A percentile compares a stretch with the other conserved stretches of the same genome.
Evolutionary conservation across 148 eudicot species (phyloP).

Genomic region (Hydrangea macrophylla): DNA sequence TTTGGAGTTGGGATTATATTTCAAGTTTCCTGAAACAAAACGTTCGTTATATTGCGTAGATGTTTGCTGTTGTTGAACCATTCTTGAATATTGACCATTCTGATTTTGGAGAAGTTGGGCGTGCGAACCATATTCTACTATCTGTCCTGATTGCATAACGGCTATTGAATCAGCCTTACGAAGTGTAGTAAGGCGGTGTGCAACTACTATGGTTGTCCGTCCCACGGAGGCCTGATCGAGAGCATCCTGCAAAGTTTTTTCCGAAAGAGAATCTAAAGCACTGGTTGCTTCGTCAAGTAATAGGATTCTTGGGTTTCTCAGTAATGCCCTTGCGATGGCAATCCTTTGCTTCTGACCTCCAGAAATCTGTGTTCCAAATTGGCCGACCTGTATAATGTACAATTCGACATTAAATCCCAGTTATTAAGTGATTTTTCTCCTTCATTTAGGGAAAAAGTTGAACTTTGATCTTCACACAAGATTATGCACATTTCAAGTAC

Average conservation of each 20-base stretch:
- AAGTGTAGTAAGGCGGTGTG: constrained; percentile 17
- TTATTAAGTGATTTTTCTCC: no score
- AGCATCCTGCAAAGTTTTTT: constrained; percentile 19
- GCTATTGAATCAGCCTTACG: constrained; percentile 13
- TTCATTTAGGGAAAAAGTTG: no score
- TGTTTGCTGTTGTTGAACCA: no score
- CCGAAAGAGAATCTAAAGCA: constrained; percentile 19
- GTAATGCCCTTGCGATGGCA: constrained; percentile 17
- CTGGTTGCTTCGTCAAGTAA: constrained; percentile 18
- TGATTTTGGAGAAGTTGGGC: constrained; percentile 2
- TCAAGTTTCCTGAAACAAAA: no score
- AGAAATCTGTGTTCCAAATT: constrained; percentile 16
- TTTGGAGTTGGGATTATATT: no score
- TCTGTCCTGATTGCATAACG: constrained; percentile 10
- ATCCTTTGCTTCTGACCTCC: constrained; percentile 22
- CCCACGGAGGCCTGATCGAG: constrained; percentile 17
- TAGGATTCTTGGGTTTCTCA: constrained; percentile 16
- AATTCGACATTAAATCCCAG: neutral
- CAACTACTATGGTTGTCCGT: constrained; percentile 19
- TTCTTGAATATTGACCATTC: no score
- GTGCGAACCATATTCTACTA: constrained; percentile 18
- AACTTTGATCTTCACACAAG: no score
- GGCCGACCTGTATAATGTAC: constrained; percentile 7
- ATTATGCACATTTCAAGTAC: no score
- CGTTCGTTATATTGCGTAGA: no score